Conservation (phyloP, 164 flowering plant species). For the Brasenia schreberi region DNA sequence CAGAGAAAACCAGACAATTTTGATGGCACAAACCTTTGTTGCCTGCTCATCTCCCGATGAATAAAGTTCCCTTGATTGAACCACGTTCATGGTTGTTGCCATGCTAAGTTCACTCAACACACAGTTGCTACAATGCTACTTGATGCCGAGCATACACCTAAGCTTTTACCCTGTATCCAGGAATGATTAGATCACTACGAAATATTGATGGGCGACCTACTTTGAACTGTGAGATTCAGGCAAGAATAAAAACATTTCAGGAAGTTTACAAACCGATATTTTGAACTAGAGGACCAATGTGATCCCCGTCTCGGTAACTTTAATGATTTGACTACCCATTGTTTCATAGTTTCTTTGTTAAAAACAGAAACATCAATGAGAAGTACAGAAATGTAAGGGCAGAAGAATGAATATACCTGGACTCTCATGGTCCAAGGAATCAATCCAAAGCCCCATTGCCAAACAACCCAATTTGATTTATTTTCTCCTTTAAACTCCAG, state of each 20-base stretch:
- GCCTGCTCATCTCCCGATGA: slow-evolving; percentile 19
- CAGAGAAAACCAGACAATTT: neutral
- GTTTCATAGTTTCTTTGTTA: no score
- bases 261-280: no score
- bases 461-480: no score
- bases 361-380: neutral
- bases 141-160: slow-evolving; percentile 4
- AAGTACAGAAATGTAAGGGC: neutral
- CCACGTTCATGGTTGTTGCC: slow-evolving; percentile 4
- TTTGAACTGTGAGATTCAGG: neutral
- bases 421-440: neutral
- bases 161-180: slow-evolving; percentile 11
- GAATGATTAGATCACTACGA: neutral
- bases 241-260: neutral
- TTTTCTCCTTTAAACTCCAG: no score
- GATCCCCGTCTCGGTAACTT: no score
- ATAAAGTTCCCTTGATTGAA: slow-evolving; percentile 14
- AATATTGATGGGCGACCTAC: neutral
- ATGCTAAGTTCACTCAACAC: slow-evolving; percentile 9
- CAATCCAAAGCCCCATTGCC: neutral
- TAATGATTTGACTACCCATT: neutral
- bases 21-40: slow-evolving; percentile 27
- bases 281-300: no score
- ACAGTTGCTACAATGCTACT: slow-evolving; percentile 2
- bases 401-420: neutral